Base-by-base conservation (phyloP, 2,329 filamentous ascomycete genomes). In the Monosporascus sp. region DNA sequence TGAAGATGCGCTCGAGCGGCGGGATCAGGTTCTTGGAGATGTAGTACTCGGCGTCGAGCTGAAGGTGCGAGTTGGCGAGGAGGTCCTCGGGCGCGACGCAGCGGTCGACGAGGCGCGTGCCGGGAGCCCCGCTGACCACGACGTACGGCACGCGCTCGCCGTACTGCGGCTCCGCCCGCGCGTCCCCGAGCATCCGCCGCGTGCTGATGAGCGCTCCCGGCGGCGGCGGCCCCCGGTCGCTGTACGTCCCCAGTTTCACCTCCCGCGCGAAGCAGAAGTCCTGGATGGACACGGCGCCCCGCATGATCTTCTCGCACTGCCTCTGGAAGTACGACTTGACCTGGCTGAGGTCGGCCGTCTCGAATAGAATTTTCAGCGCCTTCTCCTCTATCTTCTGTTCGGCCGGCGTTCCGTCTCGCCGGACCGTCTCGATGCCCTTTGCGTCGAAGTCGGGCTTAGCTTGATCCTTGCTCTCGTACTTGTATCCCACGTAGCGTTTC, bases 321-420 rank as follows among this genome's bases (percentile, higher is more conserved):
- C 77, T 77, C 67, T 96, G 90, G 67, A 99, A 97, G 70, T 96
- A 97, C 0, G 71, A 71, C 70, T 97, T 99, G 36, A 97, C 87
- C 65, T 89, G 82, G 62, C 88, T 94, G 17, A 99, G 78, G 70
- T 99, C 93, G 18, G 88, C 82, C 0, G 92, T 96, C 49, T 91
- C 86, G 65, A 99, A 99, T 1, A 99, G 80, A 2, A 96, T 80
- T 66, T 89, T 92, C 37, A 99, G 77, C 0, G 89, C 88, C 62
- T 90, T 94, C 69, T 97, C 94, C 70, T 97, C 90, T 47, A 99
- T 95, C 75, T 94, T 97, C 67, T 97, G 93, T 71, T 96, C 90
- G 0, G 92, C 93, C 0, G 93, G 92, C 0, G 92, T 97, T 39
- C 94, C 94, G 67, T 99, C 94, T 48, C 94, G 83, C 2, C 95